Percentiles rank a stretch among this genome's conserved stretches.
phyloP scores from a whole-genome alignment of 2,329 filamentous ascomycete genomes.

The Apiospora koreana region DNA sequence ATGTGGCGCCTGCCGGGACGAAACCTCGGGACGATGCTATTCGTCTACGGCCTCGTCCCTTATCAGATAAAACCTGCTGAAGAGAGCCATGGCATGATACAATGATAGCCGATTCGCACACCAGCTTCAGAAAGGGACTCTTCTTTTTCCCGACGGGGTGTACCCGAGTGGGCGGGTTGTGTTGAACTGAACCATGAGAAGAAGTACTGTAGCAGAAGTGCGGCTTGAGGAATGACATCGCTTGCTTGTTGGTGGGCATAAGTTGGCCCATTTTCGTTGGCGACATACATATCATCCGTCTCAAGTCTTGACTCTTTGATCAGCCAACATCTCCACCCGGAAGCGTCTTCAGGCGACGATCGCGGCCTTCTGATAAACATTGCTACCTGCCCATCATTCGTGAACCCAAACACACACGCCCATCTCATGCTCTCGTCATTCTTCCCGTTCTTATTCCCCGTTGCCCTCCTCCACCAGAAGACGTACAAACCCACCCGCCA shows the following conservation, averaged over 20 bases:
- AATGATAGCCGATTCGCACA: neutral
- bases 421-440: constrained; percentile 2
- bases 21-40: neutral
- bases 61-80: constrained; percentile 10
- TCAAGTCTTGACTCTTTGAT: constrained; percentile 7
- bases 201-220: neutral
- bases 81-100: neutral
- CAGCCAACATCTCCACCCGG: constrained; percentile 8
- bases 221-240: constrained; percentile 8
- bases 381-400: constrained; percentile 2
- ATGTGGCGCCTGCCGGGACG: constrained; percentile 4
- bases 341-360: constrained; percentile 12
- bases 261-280: constrained; percentile 12
- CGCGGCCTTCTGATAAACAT: constrained; percentile 12
- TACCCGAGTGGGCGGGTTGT: neutral
- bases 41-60: constrained; percentile 7
- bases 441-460: neutral
- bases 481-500: neutral
- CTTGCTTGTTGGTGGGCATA: neutral
- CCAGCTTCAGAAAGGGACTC: neutral
- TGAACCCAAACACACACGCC: neutral
- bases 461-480: neutral
- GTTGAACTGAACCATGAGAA: neutral
- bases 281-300: neutral
- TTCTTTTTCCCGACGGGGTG: neutral